Base-by-base conservation (phyloP, 2,329 filamentous ascomycete genomes). In the Ascocoryne sarcoides region DNA sequence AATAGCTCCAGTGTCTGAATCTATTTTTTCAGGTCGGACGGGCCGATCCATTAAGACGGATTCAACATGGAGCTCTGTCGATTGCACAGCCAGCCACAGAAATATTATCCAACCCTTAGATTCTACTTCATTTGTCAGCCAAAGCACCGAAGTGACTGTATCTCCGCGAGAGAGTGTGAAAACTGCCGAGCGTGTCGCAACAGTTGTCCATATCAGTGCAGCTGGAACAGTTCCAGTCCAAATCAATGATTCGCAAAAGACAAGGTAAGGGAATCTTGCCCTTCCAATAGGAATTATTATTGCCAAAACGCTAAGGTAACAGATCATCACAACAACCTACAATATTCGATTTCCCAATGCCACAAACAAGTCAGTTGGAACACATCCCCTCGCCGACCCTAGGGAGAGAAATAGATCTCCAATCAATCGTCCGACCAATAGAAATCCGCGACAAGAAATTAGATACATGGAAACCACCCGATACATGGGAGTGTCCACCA, bases 1-100 rank as follows among this genome's bases (percentile, higher is more conserved):
- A 19, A 32, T 38, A 5, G 12, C 12, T 8, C 14, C 33, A 39
- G 57, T 48, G n/a, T 44, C 47, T 61, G 70, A 69, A 37, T 71
- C 70, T 4, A 60, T 65, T 2, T 54, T 67, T 21, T 70, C 69
- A 0, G 67, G 61, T 47, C 64, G 65, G 58, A 69, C 68, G 15
- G 61, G 65, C 14, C 53, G 43, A 32, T 54, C 54, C 23, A 57
- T 52, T 9, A 57, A 59, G 12, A 59, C 57, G 10, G 60, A 59
- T 5, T 60, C 62, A 8, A 59, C 57, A 14, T 60, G 56, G 35
- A 53, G 53, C 3, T 26, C 23, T 7, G 23, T 12, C 7, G 23
- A 26, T 12, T 26, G 7, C 12, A 61, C 61, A 4, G 44, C 54
- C 8, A 47, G 44, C 15, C 34, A 49, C 10, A 44, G 32, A 9